Evolutionary conservation across 495 filamentous ascomycete genomes (phyloP).

Genomic region (Talaromyces adpressus): DNA sequence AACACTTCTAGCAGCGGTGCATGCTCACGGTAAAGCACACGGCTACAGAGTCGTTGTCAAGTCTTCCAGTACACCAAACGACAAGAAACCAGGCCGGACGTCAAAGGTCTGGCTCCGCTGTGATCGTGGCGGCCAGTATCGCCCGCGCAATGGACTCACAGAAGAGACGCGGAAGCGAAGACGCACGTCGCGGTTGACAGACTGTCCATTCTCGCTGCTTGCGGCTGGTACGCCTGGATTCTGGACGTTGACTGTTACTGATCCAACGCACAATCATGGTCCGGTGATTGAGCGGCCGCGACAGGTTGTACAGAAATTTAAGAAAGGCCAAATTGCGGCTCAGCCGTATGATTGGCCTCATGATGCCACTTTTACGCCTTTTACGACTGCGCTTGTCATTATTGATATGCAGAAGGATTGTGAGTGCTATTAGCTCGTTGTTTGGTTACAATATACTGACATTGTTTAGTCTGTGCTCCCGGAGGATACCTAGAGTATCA

Average conservation of each 20-base stretch:
- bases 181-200: slow-evolving; percentile 39
- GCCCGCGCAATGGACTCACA: slow-evolving; percentile 41
- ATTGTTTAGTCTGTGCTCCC: slow-evolving; percentile 43
- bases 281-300: slow-evolving; percentile 35
- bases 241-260: slow-evolving; percentile 38
- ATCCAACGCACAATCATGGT: slow-evolving; percentile 40
- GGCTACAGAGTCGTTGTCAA: slow-evolving; percentile 44
- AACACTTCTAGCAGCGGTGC: slow-evolving; percentile 35
- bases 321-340: slow-evolving; percentile 41
- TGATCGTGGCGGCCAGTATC: slow-evolving; percentile 45
- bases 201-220: slow-evolving; percentile 42
- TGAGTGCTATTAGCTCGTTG: slow-evolving; percentile 21
- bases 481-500: slow-evolving; percentile 55
- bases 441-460: slow-evolving; percentile 15
- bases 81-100: slow-evolving; percentile 41
- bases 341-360: slow-evolving; percentile 59
- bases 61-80: slow-evolving; percentile 39
- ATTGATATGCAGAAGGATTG: slow-evolving; percentile 73
- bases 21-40: slow-evolving; percentile 37
- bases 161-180: slow-evolving; percentile 42
- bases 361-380: slow-evolving; percentile 46
- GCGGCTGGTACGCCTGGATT: slow-evolving; percentile 38
- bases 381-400: slow-evolving; percentile 58
- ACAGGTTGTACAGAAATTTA: slow-evolving; percentile 33
- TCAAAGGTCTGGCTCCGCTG: slow-evolving; percentile 43